phyloP scores from a whole-genome alignment of 2,329 filamentous ascomycete genomes.

The Exserohilum turcica region DNA sequence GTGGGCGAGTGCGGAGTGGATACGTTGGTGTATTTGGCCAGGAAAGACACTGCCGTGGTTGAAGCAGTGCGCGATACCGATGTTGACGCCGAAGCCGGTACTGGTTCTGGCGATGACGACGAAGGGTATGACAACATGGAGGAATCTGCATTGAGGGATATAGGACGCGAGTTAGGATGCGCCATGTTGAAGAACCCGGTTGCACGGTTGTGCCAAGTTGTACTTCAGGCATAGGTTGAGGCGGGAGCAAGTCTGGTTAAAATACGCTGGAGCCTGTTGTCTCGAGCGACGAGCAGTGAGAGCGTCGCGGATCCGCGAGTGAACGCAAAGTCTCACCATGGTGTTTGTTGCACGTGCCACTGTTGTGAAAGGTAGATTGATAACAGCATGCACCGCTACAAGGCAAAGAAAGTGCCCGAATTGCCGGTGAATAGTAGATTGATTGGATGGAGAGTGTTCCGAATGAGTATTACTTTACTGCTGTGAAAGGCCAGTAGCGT shows the following conservation, averaged over 20 bases:
- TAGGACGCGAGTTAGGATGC: too few species aligned
- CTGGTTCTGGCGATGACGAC: background rate
- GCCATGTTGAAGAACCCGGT: background rate
- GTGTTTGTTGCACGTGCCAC: background rate
- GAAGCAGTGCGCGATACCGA: background rate
- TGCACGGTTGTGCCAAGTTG: background rate
- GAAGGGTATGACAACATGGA: too few species aligned
- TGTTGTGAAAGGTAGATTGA: background rate
- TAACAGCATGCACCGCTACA: too few species aligned
- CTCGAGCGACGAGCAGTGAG: background rate
- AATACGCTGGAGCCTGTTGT: background rate
- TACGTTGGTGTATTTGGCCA: constrained; percentile 1
- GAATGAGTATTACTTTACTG: too few species aligned
- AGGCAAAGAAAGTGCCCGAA: background rate
- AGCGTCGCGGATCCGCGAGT: background rate
- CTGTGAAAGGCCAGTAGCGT: too few species aligned
- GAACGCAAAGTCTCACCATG: background rate
- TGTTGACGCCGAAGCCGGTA: too few species aligned
- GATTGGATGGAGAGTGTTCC: too few species aligned
- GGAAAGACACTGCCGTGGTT: background rate
- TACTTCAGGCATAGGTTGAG: too few species aligned
- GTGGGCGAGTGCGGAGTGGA: background rate
- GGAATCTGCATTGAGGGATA: background rate
- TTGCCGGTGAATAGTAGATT: too few species aligned
- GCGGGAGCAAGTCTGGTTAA: background rate